A percentile compares a stretch with the other conserved stretches of the same genome.
phyloP scores from a whole-genome alignment of 768 basidiomycete species.

The Pisolithus tinctorius region DNA sequence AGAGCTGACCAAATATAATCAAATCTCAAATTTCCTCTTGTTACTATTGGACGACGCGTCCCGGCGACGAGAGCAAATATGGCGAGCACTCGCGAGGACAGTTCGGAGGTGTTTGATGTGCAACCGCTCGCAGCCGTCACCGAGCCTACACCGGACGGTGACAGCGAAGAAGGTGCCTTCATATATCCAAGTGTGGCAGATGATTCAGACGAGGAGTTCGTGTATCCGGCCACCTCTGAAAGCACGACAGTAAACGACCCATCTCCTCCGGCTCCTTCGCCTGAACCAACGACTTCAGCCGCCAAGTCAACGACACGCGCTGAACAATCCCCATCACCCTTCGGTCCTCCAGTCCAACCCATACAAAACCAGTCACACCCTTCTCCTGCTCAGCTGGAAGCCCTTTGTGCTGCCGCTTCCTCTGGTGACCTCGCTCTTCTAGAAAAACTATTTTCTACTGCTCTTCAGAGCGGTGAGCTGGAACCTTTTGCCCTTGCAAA shows the following conservation, averaged over 20 bases:
- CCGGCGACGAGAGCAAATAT: not conserved
- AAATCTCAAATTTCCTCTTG: not conserved
- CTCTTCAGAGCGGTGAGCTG: constrained; percentile 50
- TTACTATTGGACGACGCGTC: not conserved
- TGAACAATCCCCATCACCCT: not conserved
- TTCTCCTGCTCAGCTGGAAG: constrained; percentile 74
- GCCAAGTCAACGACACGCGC: not conserved
- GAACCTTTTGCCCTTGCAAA: constrained; percentile 76
- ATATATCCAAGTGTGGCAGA: constrained; percentile 29
- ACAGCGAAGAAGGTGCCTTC: constrained; percentile 38
- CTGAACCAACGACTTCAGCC: constrained; percentile 2
- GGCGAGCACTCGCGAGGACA: not conserved
- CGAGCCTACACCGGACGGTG: constrained; percentile 11
- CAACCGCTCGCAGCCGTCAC: no score
- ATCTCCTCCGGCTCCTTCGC: not conserved
- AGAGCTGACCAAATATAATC: not conserved
- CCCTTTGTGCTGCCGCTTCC: constrained; percentile 71
- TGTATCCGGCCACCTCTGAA: constrained; percentile 43
- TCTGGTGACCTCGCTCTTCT: constrained; percentile 72
- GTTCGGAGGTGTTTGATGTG: no score
- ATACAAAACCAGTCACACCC: constrained; percentile 36
- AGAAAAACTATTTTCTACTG: constrained; percentile 60
- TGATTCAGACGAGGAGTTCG: constrained; percentile 42
- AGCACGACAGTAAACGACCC: constrained; percentile 7
- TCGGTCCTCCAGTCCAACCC: constrained; percentile 3